Conservation (phyloP, 306 rosid genomes). For the Fragaria vesca region DNA sequence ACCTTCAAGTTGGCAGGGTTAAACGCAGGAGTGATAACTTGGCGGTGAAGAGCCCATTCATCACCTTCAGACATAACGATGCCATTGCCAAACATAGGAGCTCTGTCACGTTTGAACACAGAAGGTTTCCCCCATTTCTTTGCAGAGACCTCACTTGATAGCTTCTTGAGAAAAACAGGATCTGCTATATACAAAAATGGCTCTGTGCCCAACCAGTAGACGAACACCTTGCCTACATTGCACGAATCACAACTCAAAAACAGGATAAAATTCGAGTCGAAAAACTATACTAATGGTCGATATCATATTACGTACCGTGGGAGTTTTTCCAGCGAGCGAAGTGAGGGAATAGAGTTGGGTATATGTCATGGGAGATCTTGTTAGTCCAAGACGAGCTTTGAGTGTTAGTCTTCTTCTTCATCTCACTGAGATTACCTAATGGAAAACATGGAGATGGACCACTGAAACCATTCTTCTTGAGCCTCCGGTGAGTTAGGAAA, state of each 20-base stretch:
- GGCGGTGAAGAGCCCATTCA: slow-evolving; percentile 68
- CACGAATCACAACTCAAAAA: not conserved
- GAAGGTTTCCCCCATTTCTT: slow-evolving; percentile 78
- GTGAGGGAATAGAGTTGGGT: slow-evolving; percentile 56
- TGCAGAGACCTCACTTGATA: slow-evolving; percentile 52
- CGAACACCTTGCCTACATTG: slow-evolving; percentile 58
- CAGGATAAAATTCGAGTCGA: not conserved
- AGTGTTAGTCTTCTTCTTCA: slow-evolving; percentile 40
- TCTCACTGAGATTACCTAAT: slow-evolving; percentile 63
- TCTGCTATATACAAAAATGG: slow-evolving; percentile 76
- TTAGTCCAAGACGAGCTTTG: not conserved
- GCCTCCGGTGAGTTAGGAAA: slow-evolving; percentile 25
- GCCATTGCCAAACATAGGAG: slow-evolving; percentile 75
- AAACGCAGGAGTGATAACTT: slow-evolving; percentile 61
- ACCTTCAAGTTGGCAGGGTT: slow-evolving; percentile 66
- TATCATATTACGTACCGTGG: slow-evolving; percentile 42
- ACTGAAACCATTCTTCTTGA: slow-evolving; percentile 57
- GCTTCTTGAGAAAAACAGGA: slow-evolving; percentile 57
- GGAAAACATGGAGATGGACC: slow-evolving; percentile 83
- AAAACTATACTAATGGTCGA: not conserved
- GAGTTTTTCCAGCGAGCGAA: slow-evolving; percentile 65
- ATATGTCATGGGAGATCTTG: slow-evolving; percentile 53
- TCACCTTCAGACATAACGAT: slow-evolving; percentile 72
- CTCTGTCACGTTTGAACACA: slow-evolving; percentile 62
- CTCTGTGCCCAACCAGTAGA: slow-evolving; percentile 81